Base-by-base conservation (phyloP, 148 eudicot species). In the Gaultheria prostrata region DNA sequence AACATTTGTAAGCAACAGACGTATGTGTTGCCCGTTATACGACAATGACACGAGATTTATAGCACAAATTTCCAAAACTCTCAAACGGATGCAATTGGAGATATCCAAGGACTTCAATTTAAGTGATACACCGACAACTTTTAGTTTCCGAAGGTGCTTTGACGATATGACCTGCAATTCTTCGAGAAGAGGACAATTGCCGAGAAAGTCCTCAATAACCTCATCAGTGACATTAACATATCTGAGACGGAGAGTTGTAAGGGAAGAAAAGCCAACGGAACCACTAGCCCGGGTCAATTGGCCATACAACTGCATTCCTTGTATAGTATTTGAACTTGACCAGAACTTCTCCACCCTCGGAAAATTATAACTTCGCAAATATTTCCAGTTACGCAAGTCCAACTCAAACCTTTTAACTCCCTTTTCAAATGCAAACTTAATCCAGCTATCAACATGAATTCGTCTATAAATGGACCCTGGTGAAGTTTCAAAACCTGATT, bases 81-180 rank as follows among this genome's bases (percentile, higher is more conserved):
- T 30, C 73, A 69, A 69, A 69, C 4, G 0, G 17, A 0, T 3
- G 73, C 73, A 69, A 14, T 8, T 6, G 17, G 73, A 69, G 32
- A 69, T 69, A 39, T 69, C 73, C 26, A 69, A 69, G 73, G 14
- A 69, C 39, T 69, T 69, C 73, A 69, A 69, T 69, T 69, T 69
- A 3, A 69, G 73, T 69, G 73, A 69, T 28, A 39, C 14, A 30
- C 73, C 73, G 26, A 33, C 20, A 69, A 69, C 35, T 69, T 69
- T 69, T 13, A 69, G 39, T 30, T 28, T 69, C 72, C 28, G 33
- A 8, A 69, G 73, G 26, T 15, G 35, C 4, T 1, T 30, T 28
- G 73, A 7, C 12, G 2, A 13, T 30, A 28, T 10, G 4, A 69
- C 17, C 0, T 13, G 17, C 32, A 69, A 69, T 26, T 69, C 15